These are phyloP conservation scores for Remersonia thermophila DNA, from an alignment of 2,329 filamentous ascomycete genomes.

Conservation along the genomic window DNA sequence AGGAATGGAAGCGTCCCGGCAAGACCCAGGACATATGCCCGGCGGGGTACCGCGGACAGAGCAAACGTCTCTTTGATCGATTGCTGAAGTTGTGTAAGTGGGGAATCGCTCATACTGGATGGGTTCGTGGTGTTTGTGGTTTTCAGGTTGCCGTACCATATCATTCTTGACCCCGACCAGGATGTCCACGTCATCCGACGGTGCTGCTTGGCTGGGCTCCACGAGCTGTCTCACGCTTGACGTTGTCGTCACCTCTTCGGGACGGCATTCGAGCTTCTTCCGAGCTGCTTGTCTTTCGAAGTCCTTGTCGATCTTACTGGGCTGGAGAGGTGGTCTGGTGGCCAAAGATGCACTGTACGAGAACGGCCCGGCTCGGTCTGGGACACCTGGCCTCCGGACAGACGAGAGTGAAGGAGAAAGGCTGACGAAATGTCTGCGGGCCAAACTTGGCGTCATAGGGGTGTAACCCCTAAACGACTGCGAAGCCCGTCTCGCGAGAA, in stretches of 20 bases:
- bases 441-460: no score
- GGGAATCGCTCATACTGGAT: no score
- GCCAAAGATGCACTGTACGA: conserved; percentile 5
- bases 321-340: conserved; percentile 19
- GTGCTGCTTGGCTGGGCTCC: conserved; percentile 23
- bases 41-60: conserved; percentile 50
- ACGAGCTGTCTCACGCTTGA: conserved; percentile 43
- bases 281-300: conserved; percentile 42
- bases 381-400: not conserved
- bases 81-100: conserved; percentile 28
- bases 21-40: conserved; percentile 56
- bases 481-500: no score
- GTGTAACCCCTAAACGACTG: no score
- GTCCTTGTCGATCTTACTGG: conserved; percentile 37
- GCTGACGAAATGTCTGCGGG: no score
- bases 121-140: no score
- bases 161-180: conserved; percentile 30
- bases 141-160: conserved; percentile 37
- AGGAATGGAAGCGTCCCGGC: conserved; percentile 78
- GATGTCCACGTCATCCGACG: conserved; percentile 17
- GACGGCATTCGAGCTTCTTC: conserved; percentile 45
- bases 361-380: not conserved
- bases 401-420: no score
- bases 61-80: conserved; percentile 59
- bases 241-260: conserved; percentile 45